phyloP scores from a whole-genome alignment of 768 basidiomycete genomes.

The Russula sp. region DNA sequence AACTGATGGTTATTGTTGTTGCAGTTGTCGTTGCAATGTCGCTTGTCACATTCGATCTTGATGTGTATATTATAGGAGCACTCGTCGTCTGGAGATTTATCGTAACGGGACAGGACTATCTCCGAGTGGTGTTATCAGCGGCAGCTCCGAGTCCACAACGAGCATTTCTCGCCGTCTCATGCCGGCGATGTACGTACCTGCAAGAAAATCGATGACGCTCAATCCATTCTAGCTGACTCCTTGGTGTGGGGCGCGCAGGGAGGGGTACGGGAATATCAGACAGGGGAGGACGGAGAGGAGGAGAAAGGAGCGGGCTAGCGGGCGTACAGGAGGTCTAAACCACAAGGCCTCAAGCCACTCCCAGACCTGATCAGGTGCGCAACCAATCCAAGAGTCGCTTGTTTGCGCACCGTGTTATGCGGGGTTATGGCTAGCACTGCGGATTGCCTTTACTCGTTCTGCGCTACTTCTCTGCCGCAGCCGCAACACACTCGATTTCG shows the following conservation, averaged over 20 bases:
- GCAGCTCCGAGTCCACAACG: constrained; percentile 83
- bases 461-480: not conserved
- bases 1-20: no score
- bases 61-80: constrained; percentile 68
- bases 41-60: constrained; percentile 61
- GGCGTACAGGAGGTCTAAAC: not conserved
- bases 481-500: not conserved
- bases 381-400: not conserved
- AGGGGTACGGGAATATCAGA: not conserved
- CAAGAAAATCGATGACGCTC: not conserved
- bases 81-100: constrained; percentile 83
- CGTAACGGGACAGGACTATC: constrained; percentile 27
- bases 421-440: no score
- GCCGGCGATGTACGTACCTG: constrained; percentile 58
- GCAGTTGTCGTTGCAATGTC: constrained; percentile 76
- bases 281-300: not conserved
- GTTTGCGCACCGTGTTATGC: not conserved
- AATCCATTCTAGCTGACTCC: constrained; percentile 49
- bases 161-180: constrained; percentile 78
- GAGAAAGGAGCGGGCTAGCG: not conserved
- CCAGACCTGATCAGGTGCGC: no score
- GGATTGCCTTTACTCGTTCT: no score
- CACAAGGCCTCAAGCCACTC: no score
- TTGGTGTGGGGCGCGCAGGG: constrained; percentile 35
- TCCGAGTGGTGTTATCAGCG: constrained; percentile 42